phyloP scores from a whole-genome alignment of 768 basidiomycete species.

The Boletus bicolor region DNA sequence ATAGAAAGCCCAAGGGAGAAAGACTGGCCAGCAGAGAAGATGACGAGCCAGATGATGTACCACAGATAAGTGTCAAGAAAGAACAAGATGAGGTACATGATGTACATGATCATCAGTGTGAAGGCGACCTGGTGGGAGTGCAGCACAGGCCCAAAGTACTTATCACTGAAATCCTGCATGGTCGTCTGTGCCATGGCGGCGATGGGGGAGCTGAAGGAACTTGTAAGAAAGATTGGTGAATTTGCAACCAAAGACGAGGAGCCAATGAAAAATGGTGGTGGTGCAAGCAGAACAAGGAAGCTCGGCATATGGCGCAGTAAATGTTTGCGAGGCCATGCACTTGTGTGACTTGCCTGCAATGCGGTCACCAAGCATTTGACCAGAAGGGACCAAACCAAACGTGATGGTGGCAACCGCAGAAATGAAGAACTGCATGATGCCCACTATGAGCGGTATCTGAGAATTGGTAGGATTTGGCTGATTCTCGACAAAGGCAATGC shows the following conservation, averaged over 20 bases:
- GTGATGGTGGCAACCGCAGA: conserved; percentile 78
- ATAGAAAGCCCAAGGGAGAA: too few species aligned
- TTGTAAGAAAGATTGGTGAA: conserved; percentile 94
- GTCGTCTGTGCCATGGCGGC: conserved; percentile 95
- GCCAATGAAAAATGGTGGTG: conserved; percentile 81
- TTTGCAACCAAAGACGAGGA: conserved; percentile 99
- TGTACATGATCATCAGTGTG: too few species aligned
- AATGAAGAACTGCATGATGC: conserved; percentile 91
- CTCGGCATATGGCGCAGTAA: conserved; percentile 93
- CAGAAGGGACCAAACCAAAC: conserved; percentile 90
- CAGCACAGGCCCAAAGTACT: conserved; percentile 70
- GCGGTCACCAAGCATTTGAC: conserved; percentile 97
- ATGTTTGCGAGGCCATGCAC: conserved; percentile 98
- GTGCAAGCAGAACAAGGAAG: conserved; percentile 69
- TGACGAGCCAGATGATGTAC: too few species aligned
- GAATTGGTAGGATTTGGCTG: conserved; percentile 44
- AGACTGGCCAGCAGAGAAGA: too few species aligned
- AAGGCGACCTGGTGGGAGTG: conserved; percentile 90
- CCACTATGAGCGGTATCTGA: conserved; percentile 84
- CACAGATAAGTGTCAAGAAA: too few species aligned
- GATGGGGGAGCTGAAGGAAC: conserved; percentile 97
- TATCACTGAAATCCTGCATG: conserved; percentile 88
- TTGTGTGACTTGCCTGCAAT: conserved; percentile 97
- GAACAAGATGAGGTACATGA: too few species aligned
- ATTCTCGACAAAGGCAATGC: conserved; percentile 82